phyloP scores from a whole-genome alignment of 345 rosid species.

The Syzygium oleosum region DNA sequence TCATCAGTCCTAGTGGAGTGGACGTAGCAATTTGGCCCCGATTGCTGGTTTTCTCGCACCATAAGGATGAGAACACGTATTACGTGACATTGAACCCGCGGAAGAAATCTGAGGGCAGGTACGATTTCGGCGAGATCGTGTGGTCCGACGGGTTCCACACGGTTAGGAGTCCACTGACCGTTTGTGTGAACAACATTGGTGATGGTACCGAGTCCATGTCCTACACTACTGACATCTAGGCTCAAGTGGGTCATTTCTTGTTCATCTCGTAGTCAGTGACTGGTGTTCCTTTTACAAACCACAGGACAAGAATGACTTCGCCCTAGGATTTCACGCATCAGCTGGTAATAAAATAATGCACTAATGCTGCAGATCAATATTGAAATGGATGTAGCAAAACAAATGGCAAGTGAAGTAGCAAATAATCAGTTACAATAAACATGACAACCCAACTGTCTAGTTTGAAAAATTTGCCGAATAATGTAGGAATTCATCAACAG shows the following conservation, averaged over 20 bases:
- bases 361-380: neutral
- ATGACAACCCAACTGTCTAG: neutral
- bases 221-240: neutral
- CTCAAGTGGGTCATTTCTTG: neutral
- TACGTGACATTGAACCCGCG: conserved; percentile 36
- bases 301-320: neutral
- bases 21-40: conserved; percentile 54
- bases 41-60: conserved; percentile 29
- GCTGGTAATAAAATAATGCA: neutral
- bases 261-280: neutral
- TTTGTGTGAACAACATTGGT: conserved; percentile 18
- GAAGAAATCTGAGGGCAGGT: conserved; percentile 38
- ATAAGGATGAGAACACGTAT: conserved; percentile 25
- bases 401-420: neutral
- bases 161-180: conserved; percentile 59
- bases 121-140: conserved; percentile 53
- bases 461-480: neutral
- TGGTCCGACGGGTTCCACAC: conserved; percentile 55
- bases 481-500: neutral
- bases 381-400: neutral
- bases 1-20: conserved; percentile 45
- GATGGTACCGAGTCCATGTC: neutral
- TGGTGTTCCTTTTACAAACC: neutral
- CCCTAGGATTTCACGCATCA: neutral
- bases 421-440: neutral